Evolutionary conservation across 306 rosid genomes (phyloP), one percentile per base, ranked within the genome.

Genomic region (Quercus suber): DNA sequence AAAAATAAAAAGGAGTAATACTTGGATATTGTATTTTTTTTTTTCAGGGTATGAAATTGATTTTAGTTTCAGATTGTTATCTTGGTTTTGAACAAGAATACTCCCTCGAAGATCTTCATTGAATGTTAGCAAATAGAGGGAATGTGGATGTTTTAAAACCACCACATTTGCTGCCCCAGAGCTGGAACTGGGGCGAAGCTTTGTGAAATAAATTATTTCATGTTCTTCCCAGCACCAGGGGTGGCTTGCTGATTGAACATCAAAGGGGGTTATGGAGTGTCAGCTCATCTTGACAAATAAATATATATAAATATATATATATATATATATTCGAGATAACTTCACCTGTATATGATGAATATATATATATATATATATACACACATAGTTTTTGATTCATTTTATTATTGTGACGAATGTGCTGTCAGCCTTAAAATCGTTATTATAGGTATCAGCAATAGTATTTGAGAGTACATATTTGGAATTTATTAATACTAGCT

Each of bases 41-140:
- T 82, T 73, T 80, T 33, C 94, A 90, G 97, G 98, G 85, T 43
- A 67, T 91, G 86, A 92, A 90, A 86, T 69, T 95, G 86, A 80
- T 87, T 68, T 65, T 93, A 69, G 89, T 95, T 75, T 95, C 99
- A 3, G 99, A 95, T 89, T 95, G 96, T 79, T 95, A 95, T 84
- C n/a, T 95, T 78, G 93, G 93, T 55, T 95, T 89, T 18, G 92
- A 92, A 56, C 97, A 87, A 90, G 97, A 90, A 79, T 89, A 90
- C 82, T 82, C 92, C 63, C 73, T 93, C 83, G 85, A 85, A 19
- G 81, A 80, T 68, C 82, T 77, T 60, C 45, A 51, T 57, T 30
- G 52, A 56, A 41, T 9, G 63, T 53, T 75, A 53, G 76, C 55
- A 78, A 71, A 14, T 61, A 37, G 70, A 25, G 65, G 76, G 55